A percentile compares a stretch with the other conserved stretches of the same genome.
Conservation (phyloP, 208 protist species). For the Trypanosoma platydactyli region DNA sequence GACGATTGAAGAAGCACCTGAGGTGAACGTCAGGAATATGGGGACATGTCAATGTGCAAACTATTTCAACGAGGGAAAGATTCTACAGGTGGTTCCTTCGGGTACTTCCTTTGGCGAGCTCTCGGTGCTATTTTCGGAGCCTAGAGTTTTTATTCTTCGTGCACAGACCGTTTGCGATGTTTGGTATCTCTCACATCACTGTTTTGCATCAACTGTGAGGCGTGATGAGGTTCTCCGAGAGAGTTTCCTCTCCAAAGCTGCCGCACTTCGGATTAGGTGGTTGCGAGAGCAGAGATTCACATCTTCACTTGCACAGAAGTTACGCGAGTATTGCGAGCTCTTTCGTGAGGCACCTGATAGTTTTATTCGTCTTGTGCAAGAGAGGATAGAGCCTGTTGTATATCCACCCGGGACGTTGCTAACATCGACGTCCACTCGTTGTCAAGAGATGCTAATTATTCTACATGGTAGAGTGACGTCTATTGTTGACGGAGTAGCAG, state of each 20-base stretch:
- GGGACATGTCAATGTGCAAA: conserved; percentile 1
- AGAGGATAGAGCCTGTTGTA: conserved; percentile 80
- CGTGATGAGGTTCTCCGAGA: conserved; percentile 66
- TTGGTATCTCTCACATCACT: conserved; percentile 72
- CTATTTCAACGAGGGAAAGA: conserved; percentile 3
- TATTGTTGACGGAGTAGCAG: conserved; percentile 61
- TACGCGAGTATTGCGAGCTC: conserved; percentile 65
- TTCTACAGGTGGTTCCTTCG: conserved; percentile 28
- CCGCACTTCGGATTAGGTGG: conserved; percentile 82
- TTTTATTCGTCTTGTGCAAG: conserved; percentile 79
- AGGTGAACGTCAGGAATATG: background rate
- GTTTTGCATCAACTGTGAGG: conserved; percentile 61
- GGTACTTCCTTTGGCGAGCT: conserved; percentile 86
- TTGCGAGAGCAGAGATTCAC: conserved; percentile 83
- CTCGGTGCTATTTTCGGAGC: conserved; percentile 80
- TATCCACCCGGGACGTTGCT: conserved; percentile 69
- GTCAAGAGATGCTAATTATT: conserved; percentile 74
- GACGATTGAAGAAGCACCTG: conserved; percentile 48
- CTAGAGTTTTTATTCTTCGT: conserved; percentile 60
- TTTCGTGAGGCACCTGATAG: conserved; percentile 57
- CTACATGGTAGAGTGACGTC: conserved; percentile 60
- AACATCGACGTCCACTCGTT: conserved; percentile 68
- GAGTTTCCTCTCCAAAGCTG: conserved; percentile 68
- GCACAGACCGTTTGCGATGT: conserved; percentile 77
- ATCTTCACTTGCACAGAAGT: conserved; percentile 49